Percentiles rank a stretch among this genome's conserved stretches.
Conservation (phyloP, 202 grass and related monocot genomes). For the Cymbopogon flexuosus region DNA sequence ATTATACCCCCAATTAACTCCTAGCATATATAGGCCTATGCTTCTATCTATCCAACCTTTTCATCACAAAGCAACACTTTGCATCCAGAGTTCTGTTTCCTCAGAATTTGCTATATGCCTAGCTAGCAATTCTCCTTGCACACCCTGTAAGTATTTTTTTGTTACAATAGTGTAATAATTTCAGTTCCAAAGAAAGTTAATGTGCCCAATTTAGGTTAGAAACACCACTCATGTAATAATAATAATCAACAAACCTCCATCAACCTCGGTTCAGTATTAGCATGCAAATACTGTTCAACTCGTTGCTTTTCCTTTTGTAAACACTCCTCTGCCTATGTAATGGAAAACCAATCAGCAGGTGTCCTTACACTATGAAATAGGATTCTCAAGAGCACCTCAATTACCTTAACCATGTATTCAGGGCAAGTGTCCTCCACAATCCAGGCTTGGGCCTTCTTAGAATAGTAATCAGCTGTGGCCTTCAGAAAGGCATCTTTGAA, state of each 20-base stretch:
- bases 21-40: neutral
- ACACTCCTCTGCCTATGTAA: conserved; percentile 60
- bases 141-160: conserved; percentile 44
- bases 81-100: conserved; percentile 68
- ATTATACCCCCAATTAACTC: neutral
- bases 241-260: conserved; percentile 43
- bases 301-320: conserved; percentile 74
- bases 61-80: conserved; percentile 65
- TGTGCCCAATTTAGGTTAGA: neutral
- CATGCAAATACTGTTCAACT: conserved; percentile 61
- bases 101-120: conserved; percentile 45
- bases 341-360: neutral
- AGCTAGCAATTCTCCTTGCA: conserved; percentile 48
- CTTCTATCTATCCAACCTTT: conserved; percentile 39
- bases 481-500: too few species aligned
- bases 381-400: too few species aligned
- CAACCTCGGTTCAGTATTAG: conserved; percentile 52
- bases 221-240: neutral
- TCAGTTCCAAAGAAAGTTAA: neutral
- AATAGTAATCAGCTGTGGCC: too few species aligned
- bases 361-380: too few species aligned
- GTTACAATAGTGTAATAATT: neutral
- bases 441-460: too few species aligned
- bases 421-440: too few species aligned
- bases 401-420: too few species aligned